Conservation (phyloP, 345 rosid species). For the Psidium guajava region DNA sequence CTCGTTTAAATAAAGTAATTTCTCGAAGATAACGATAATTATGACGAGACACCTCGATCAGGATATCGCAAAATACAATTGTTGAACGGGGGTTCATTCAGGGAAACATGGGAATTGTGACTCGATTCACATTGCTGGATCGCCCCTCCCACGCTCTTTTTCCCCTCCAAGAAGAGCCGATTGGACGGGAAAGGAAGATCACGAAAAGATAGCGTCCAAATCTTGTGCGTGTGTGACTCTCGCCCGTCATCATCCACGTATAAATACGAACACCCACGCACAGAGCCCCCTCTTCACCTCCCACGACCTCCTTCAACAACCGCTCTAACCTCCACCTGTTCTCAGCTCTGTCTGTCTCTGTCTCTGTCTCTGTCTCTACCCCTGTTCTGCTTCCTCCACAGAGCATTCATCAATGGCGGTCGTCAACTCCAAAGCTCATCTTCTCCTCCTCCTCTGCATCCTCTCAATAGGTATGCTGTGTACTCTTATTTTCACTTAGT, state of each 20-base stretch:
- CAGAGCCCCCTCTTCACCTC: neutral
- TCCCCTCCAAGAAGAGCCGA: neutral
- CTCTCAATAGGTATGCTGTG: slow-evolving; percentile 9
- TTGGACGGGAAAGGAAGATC: neutral
- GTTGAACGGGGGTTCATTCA: neutral
- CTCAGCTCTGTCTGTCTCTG: neutral
- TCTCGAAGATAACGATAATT: neutral
- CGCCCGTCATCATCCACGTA: neutral
- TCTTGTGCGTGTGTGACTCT: neutral
- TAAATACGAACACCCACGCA: neutral
- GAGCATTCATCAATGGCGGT: neutral
- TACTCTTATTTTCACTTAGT: neutral
- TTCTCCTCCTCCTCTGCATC: slow-evolving; percentile 6
- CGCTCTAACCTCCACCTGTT: neutral
- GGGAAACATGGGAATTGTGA: neutral
- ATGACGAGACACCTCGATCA: neutral
- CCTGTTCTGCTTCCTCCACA: neutral
- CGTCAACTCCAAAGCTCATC: neutral
- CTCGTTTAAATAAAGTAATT: neutral
- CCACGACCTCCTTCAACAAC: neutral
- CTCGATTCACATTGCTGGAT: neutral
- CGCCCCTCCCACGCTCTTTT: neutral
- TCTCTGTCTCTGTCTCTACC: neutral
- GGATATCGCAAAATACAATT: neutral
- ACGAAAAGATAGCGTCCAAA: slow-evolving; percentile 9